These are phyloP conservation scores for Rhodotorula sp. DNA, from an alignment of 1,284 basidiomycete genomes.

Conservation along the genomic window DNA sequence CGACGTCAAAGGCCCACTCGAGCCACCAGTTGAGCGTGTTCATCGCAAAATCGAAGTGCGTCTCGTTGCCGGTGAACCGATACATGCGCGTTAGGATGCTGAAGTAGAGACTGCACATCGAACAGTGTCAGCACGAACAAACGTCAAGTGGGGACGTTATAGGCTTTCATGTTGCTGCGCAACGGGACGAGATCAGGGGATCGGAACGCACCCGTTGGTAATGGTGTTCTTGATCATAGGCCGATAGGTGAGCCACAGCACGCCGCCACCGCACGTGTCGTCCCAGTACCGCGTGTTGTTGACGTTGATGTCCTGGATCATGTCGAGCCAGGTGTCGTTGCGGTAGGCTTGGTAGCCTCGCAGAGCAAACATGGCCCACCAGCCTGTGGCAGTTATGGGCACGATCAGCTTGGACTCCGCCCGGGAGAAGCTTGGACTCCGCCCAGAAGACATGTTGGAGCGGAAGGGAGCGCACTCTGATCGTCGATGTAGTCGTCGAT, in stretches of 20 bases:
- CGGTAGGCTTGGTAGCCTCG: conserved; percentile 32
- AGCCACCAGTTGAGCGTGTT: conserved; percentile 42
- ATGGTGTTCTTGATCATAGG: conserved; percentile 37
- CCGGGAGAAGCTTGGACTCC: neutral
- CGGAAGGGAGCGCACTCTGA: conserved; percentile 19
- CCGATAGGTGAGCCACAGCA: conserved; percentile 38
- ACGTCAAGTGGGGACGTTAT: neutral
- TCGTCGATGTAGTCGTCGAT: conserved; percentile 41
- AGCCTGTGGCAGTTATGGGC: conserved; percentile 6
- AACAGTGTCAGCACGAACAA: too few species aligned
- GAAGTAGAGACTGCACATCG: conserved; percentile 26
- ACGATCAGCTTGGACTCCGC: neutral
- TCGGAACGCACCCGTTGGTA: conserved; percentile 27
- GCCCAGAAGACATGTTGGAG: neutral
- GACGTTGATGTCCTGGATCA: conserved; percentile 19
- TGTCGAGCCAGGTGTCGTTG: conserved; percentile 33
- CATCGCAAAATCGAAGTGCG: conserved; percentile 27
- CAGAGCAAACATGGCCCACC: conserved; percentile 40
- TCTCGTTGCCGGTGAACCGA: conserved; percentile 29
- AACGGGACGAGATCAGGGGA: too few species aligned
- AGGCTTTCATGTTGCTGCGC: neutral
- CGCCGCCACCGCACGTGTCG: conserved; percentile 38
- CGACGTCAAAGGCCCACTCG: conserved; percentile 26
- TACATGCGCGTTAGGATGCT: conserved; percentile 32
- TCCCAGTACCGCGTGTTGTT: conserved; percentile 38